These are phyloP conservation scores for Globisporangium nagaii DNA, from an alignment of 352 stramenopile species.

Conservation along the genomic window DNA sequence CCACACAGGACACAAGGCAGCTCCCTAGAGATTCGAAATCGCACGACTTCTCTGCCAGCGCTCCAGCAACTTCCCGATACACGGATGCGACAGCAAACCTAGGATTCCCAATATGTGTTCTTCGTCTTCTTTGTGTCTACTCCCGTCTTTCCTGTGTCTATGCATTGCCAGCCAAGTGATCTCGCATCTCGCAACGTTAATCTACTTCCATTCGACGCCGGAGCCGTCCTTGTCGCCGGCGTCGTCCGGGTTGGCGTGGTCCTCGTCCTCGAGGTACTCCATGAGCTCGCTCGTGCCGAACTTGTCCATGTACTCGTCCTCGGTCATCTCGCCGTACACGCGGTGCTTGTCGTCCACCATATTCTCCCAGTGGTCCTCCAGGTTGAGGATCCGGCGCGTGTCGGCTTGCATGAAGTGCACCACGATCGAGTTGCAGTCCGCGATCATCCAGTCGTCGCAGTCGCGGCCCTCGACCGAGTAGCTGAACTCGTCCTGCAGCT, in stretches of 20 bases:
- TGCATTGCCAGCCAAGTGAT: background rate
- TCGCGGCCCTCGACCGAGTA: slow-evolving; percentile 84
- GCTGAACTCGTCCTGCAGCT: slow-evolving; percentile 68
- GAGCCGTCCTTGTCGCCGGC: slow-evolving; percentile 24
- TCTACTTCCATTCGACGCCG: slow-evolving; percentile 65
- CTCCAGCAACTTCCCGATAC: too few relatives aligned
- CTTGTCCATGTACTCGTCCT: slow-evolving; percentile 86
- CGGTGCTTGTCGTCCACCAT: slow-evolving; percentile 82
- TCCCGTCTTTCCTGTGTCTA: background rate
- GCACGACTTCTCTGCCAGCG: too few relatives aligned
- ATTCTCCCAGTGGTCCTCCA: slow-evolving; percentile 82
- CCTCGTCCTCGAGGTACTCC: slow-evolving; percentile 71
- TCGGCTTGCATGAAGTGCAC: slow-evolving; percentile 84
- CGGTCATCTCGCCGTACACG: slow-evolving; percentile 72
- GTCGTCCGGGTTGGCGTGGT: slow-evolving; percentile 28
- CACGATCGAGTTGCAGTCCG: slow-evolving; percentile 88
- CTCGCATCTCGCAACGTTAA: too few relatives aligned
- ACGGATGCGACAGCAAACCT: too few relatives aligned
- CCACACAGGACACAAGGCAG: background rate
- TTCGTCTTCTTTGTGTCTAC: too few relatives aligned
- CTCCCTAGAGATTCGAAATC: background rate
- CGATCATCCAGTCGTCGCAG: slow-evolving; percentile 92
- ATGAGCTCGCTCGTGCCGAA: slow-evolving; percentile 85
- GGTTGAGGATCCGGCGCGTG: slow-evolving; percentile 62
- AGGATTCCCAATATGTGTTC: too few relatives aligned